These are phyloP conservation scores for Tolypocladium endophyticum DNA, from an alignment of 2,329 filamentous ascomycete genomes.

Conservation along the genomic window DNA sequence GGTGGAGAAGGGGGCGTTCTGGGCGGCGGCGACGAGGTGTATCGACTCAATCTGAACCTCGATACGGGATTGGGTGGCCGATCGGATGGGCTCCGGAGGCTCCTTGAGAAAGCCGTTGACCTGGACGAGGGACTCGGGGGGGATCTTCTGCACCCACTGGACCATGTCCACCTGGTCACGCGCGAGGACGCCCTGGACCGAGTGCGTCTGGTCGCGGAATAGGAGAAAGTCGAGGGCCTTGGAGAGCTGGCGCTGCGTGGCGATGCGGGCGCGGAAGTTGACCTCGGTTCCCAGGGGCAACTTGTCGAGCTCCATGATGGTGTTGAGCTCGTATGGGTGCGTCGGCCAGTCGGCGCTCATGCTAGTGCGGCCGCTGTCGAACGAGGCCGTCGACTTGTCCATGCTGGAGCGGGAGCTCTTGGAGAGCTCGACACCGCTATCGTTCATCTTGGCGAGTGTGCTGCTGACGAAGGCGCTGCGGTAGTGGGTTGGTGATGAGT, in stretches of 20 bases:
- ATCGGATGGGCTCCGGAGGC: constrained; percentile 63
- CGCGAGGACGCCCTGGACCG: constrained; percentile 70
- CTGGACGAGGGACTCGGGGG: constrained; percentile 67
- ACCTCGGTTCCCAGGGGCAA: constrained; percentile 27
- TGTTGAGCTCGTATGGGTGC: constrained; percentile 28
- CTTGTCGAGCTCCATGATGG: constrained; percentile 24
- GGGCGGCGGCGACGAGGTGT: constrained; percentile 39
- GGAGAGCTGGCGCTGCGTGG: constrained; percentile 69
- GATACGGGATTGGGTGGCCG: constrained; percentile 63
- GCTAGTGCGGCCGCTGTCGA: constrained; percentile 26
- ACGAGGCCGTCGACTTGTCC: constrained; percentile 15
- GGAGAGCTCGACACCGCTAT: constrained; percentile 19
- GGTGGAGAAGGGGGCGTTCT: constrained; percentile 39
- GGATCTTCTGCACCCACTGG: constrained; percentile 77
- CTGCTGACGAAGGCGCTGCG: constrained; percentile 10
- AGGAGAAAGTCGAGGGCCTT: constrained; percentile 76
- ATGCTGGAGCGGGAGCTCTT: constrained; percentile 18
- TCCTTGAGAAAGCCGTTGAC: constrained; percentile 64
- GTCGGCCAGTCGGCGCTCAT: constrained; percentile 26
- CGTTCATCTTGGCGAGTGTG: constrained; percentile 17
- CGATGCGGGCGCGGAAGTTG: constrained; percentile 29
- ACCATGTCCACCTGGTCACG: constrained; percentile 57
- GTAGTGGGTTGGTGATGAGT: not conserved
- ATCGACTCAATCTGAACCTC: constrained; percentile 59
- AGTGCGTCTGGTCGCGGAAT: constrained; percentile 73